Base-by-base conservation (phyloP, 148 eudicot genomes). In the Rhododendron ferrugineum region DNA sequence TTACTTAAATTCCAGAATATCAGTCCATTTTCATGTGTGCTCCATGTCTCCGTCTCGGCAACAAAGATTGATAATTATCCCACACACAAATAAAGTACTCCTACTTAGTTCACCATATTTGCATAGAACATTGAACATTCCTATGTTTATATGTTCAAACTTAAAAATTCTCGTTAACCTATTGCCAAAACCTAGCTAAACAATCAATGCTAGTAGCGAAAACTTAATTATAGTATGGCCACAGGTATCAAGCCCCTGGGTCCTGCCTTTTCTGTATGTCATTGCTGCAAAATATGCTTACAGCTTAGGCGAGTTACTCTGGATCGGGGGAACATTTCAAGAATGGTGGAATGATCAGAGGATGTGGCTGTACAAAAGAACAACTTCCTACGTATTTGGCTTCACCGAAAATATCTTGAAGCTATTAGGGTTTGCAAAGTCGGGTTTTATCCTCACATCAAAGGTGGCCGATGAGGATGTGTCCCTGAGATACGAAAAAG, bases 341-440 rank as follows among this genome's bases (percentile, higher is more conserved):
- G 89, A 83, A 28, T 94, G 97, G 95, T 93, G 91, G 92, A 94
- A 94, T 68, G 92, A 92, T 4, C 95, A 92, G 87, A 89, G 97
- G 58, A 92, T 94, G 73, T 93, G 95, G 95, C 85, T 93, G 42
- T 93, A 85, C 86, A 92, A 86, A 83, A 87, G 92, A 54, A 84
- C 84, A 46, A 85, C 89, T 2, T 91, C 95, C 9, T 89, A 90
- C 84, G 34, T 94, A 18, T 89, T 85, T 54, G 56, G 40, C 52
- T 68, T 81, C 36, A 68, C 42, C 1, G 84, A 85, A 3, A 54
- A 22, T 22, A 79, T 88, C n/a, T 62, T 90, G 32, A 89, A 80
- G 74, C 56, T 80, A 36, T 28, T 90, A 11, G 92, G 94, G 2
- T 84, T 91, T 42, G 82, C 92, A 4, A 85, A 91, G 46, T 62